Base-by-base conservation (phyloP, 805 yeast species). In the Schwanniomyces vanrijiae region DNA sequence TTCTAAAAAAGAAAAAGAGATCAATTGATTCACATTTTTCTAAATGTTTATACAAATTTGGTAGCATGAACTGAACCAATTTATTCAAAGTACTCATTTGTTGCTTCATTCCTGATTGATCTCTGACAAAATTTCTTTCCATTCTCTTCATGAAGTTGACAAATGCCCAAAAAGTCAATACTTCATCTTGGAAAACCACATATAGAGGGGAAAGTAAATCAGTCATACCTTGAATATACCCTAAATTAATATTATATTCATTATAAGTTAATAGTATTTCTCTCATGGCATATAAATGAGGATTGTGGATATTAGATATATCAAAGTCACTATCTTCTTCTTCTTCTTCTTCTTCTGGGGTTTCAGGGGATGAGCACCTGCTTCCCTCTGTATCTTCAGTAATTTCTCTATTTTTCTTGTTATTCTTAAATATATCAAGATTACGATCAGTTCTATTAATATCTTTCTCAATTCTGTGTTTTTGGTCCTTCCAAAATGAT, bases 171-270 rank as follows among this genome's bases (percentile, higher is more conserved):
- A 94, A 94, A 5, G 96, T 75, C 20, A 90, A 58, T 0, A 84
- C 71, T 55, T 91, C 96, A 62, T 91, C 96, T 54, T 78, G 77
- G 54, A 55, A 71, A 58, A 60, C 67, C 44, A 77, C 81, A 62
- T 90, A 94, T 2, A 94, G 66, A 0, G 97, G 97, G 0, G 97
- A 86, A 31, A 94, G 70, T 43, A 94, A 71, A 65, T 94, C 99
- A 8, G 94, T 83, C 99, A 94, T 94, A 1, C 99, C 99, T 69
- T 94, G 99, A 16, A 94, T 96, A 60, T 94, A 94, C 0, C 99
- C 99, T 55, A 94, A 68, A 55, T 90, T 86, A 40, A 72, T 75
- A 64, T 94, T 91, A 62, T 84, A 78, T 64, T 88, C 90, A 63
- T 94, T 92, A 59, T 86, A 92, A 0, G 97, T 88, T 47, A 90